These are phyloP conservation scores for Tylopilus sp. DNA, from an alignment of 1,284 basidiomycete genomes.

Conservation along the genomic window DNA sequence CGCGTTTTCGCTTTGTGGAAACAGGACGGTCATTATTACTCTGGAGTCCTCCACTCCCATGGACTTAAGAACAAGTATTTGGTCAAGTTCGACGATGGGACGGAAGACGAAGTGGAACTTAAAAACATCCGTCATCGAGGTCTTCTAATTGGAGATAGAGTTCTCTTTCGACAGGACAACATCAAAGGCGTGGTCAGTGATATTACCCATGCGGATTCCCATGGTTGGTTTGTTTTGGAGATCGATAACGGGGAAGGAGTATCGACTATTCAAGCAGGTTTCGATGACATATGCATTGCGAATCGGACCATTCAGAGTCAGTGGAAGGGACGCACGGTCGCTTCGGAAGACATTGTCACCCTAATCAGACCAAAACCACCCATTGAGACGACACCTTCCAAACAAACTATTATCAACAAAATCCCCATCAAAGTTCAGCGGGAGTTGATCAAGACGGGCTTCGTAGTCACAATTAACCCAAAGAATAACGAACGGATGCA, in stretches of 20 bases:
- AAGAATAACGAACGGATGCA: constrained; percentile 27
- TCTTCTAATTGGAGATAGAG: constrained; percentile 52
- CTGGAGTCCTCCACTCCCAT: constrained; percentile 49
- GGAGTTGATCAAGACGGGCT: constrained; percentile 43
- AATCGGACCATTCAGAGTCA: constrained; percentile 44
- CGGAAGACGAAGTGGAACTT: constrained; percentile 43
- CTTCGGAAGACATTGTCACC: constrained; percentile 40
- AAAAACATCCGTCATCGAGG: constrained; percentile 53
- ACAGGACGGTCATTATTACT: constrained; percentile 55
- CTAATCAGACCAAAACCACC: constrained; percentile 32
- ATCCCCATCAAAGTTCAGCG: constrained; percentile 34
- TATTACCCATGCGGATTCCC: constrained; percentile 33
- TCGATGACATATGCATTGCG: constrained; percentile 45
- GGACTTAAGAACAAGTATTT: constrained; percentile 35
- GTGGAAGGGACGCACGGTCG: constrained; percentile 52
- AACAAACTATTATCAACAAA: constrained; percentile 31
- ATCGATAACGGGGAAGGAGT: constrained; percentile 40
- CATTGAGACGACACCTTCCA: constrained; percentile 44
- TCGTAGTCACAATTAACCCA: constrained; percentile 48
- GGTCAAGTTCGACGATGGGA: constrained; percentile 61
- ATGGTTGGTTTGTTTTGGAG: constrained; percentile 38
- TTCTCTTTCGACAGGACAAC: constrained; percentile 39
- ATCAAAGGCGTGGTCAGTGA: constrained; percentile 37
- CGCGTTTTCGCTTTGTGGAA: constrained; percentile 69
- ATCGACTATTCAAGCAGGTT: constrained; percentile 22